These are phyloP conservation scores for Hirsutella thompsonii DNA, from an alignment of 2,329 filamentous ascomycete species.

Conservation along the genomic window DNA sequence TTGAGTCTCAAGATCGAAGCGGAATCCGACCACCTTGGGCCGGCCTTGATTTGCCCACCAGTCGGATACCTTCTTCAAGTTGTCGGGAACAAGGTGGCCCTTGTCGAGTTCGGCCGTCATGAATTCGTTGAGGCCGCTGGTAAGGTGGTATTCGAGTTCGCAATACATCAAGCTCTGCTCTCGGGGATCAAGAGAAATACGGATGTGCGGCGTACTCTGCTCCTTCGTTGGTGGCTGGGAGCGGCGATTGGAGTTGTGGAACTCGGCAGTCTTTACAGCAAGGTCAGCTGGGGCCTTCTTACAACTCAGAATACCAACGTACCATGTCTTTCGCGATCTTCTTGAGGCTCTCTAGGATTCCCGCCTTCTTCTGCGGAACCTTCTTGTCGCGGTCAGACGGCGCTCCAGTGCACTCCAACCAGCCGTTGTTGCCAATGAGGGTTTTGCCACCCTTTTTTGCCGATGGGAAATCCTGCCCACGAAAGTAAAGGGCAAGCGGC, in stretches of 20 bases:
- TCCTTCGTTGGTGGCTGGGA: constrained; percentile 17
- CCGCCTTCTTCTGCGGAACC: constrained; percentile 21
- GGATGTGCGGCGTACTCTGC: constrained; percentile 17
- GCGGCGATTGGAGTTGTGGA: constrained; percentile 20
- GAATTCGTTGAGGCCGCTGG: constrained; percentile 36
- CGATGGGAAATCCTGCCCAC: constrained; percentile 22
- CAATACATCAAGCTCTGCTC: constrained; percentile 47
- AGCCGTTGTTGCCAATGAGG: constrained; percentile 42
- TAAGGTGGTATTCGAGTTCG: constrained; percentile 44
- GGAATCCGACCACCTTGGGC: constrained; percentile 41
- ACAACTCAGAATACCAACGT: constrained; percentile 9
- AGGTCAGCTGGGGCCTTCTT: not conserved
- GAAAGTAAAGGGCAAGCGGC: constrained; percentile 29
- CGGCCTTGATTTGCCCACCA: constrained; percentile 38
- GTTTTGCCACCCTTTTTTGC: constrained; percentile 32
- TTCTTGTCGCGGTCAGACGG: constrained; percentile 11
- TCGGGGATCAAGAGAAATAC: constrained; percentile 39
- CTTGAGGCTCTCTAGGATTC: constrained; percentile 32
- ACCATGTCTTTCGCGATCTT: constrained; percentile 44
- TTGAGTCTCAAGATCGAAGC: constrained; percentile 48
- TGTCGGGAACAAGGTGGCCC: constrained; percentile 39
- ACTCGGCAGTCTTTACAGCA: constrained; percentile 18
- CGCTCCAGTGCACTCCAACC: constrained; percentile 34
- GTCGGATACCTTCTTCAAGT: constrained; percentile 37
- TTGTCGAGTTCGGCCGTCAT: constrained; percentile 38